These are phyloP conservation scores for Paramyrothecium roridum DNA, from an alignment of 2,329 filamentous ascomycete species.

Conservation along the genomic window DNA sequence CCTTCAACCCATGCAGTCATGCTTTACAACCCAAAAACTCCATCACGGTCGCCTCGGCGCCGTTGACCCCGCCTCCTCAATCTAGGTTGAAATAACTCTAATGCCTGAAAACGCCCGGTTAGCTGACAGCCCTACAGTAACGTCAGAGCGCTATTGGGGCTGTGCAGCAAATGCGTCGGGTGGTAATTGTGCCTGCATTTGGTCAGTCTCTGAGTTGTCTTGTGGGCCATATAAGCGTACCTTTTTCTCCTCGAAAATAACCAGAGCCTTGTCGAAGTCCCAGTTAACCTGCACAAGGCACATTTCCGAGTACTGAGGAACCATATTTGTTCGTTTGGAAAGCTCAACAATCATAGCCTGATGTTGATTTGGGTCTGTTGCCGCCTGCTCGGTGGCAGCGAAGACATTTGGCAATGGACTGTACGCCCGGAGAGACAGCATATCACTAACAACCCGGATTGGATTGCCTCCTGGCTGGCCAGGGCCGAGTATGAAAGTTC, in stretches of 20 bases:
- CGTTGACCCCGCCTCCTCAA: too few relatives aligned
- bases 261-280: constrained; percentile 73
- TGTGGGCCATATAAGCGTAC: constrained; percentile 37
- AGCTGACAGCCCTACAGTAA: background rate
- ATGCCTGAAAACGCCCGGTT: too few relatives aligned
- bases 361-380: constrained; percentile 43
- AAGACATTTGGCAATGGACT: constrained; percentile 44
- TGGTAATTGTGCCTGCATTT: constrained; percentile 41
- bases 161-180: constrained; percentile 40
- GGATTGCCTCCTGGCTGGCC: constrained; percentile 60
- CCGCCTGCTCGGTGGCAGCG: constrained; percentile 20
- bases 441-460: constrained; percentile 76
- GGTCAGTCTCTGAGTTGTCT: constrained; percentile 6
- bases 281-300: constrained; percentile 78
- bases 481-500: constrained; percentile 76
- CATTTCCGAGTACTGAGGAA: constrained; percentile 71
- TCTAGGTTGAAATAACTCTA: too few relatives aligned
- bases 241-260: constrained; percentile 73
- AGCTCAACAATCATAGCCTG: constrained; percentile 73
- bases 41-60: too few relatives aligned
- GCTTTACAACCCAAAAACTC: too few relatives aligned
- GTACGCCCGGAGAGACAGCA: constrained; percentile 70
- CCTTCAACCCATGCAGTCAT: too few relatives aligned
- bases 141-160: background rate
- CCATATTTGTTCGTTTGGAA: constrained; percentile 77